Evolutionary conservation across 495 filamentous ascomycete species (phyloP), one percentile per base, ranked within the genome.

Genomic region (Penicillium cosmopolitanum): DNA sequence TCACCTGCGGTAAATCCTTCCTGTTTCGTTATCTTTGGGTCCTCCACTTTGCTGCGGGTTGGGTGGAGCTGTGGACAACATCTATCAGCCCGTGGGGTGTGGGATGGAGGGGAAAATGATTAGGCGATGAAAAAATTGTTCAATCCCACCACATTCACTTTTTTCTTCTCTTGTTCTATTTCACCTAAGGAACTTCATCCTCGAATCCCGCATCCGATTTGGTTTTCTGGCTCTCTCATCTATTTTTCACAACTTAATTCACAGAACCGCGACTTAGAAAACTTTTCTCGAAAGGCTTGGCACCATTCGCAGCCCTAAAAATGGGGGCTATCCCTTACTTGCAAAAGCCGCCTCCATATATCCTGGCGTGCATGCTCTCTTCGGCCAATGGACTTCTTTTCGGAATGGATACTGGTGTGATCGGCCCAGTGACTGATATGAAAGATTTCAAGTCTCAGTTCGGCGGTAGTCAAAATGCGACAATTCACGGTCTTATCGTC

Each of bases 341-440:
- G 13, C 48, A 28, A 11, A 55, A 40, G 19, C 65, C 62, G 11
- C 64, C 66, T 5, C 47, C 33, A 51, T 69, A 69, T 53, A 23
- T 72, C 7, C 56, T 67, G 31, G 67, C 55, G 19, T 66, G 69
- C 40, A 60, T 66, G 7, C 36, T 68, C 8, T 68, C 63, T 55
- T 66, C 66, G 0, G 53, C 50, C 21, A 65, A 65, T 57, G 66
- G 66, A n/a, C 21, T 68, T 11, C 55, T 68, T 8, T 68, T 68
- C 16, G 64, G 83, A 6, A 81, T 83, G 65, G 85, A 89, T 51
- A 89, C 84, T 0, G 85, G 87, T 4, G 81, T 80, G 5, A 87
- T 89, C 48, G 87, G 87, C 0, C 81, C 84, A 11, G 71, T 88
- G 0, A 88, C 84, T 7, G 71, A 77, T 19, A 89, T 90, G 87